Conservation (phyloP, 2,329 filamentous ascomycete genomes). For the Aureobasidium uvarum region DNA sequence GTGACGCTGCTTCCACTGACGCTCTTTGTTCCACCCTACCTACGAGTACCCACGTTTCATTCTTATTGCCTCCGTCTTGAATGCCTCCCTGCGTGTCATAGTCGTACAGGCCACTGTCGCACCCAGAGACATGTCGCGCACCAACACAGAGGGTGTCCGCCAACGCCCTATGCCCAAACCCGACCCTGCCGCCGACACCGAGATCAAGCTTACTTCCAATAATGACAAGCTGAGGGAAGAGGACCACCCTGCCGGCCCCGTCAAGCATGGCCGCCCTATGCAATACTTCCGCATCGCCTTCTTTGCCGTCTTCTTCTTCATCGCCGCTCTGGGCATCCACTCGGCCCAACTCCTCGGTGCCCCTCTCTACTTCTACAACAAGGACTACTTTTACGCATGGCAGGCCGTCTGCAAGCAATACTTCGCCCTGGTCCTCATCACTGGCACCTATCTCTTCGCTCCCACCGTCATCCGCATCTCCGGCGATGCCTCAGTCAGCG, state of each 20-base stretch:
- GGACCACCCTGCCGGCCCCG: slow-evolving; percentile 37
- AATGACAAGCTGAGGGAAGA: slow-evolving; percentile 16
- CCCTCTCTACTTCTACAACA: slow-evolving; percentile 71
- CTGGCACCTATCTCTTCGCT: slow-evolving; percentile 84
- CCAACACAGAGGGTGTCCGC: slow-evolving; percentile 21
- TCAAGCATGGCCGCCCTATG: slow-evolving; percentile 45
- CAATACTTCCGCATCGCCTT: slow-evolving; percentile 47
- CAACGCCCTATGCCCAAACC: neutral
- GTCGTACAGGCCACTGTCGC: neutral
- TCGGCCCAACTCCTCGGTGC: slow-evolving; percentile 69
- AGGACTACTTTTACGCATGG: slow-evolving; percentile 75
- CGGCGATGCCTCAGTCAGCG: slow-evolving; percentile 74
- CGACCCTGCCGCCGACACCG: neutral
- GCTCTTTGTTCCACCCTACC: slow-evolving; percentile 5
- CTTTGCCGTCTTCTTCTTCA: slow-evolving; percentile 49
- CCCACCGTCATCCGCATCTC: slow-evolving; percentile 79
- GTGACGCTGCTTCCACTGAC: slow-evolving; percentile 6
- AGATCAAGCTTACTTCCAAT: slow-evolving; percentile 25
- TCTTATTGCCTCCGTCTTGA: neutral
- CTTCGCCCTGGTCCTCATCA: slow-evolving; percentile 72
- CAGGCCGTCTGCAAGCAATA: slow-evolving; percentile 84
- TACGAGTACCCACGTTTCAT: neutral
- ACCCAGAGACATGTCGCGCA: slow-evolving; percentile 19
- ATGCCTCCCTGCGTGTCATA: neutral
- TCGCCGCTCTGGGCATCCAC: slow-evolving; percentile 50